Conservation (phyloP, 106 monocot genomes). For the Dioscorea zingiberensis region DNA sequence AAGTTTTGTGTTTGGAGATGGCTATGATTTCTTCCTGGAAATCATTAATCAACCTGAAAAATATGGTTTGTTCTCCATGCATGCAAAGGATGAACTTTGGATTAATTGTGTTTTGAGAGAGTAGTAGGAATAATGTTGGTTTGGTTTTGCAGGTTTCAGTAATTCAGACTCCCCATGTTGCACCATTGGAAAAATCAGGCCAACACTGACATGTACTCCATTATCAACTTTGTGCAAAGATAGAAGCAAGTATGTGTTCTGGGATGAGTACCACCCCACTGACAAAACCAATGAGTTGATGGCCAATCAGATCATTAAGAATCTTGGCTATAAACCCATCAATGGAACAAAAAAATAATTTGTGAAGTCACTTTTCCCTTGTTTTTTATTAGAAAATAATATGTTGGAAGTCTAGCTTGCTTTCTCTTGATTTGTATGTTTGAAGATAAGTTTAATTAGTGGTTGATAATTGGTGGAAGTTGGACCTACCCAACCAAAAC, state of each 20-base stretch:
- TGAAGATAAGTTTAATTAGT: too few relatives aligned
- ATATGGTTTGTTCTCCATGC: slow-evolving; percentile 35
- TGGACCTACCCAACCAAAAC: too few relatives aligned
- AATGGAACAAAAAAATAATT: slow-evolving; percentile 3
- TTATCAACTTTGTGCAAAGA: slow-evolving; percentile 73
- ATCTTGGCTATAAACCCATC: slow-evolving; percentile 38
- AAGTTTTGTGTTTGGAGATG: slow-evolving; percentile 63
- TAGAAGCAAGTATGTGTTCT: slow-evolving; percentile 88
- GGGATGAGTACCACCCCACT: slow-evolving; percentile 98
- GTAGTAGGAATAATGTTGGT: background rate
- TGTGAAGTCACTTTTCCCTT: too few relatives aligned
- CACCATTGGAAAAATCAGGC: slow-evolving; percentile 59
- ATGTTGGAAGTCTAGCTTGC: too few relatives aligned
- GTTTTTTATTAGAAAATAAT: too few relatives aligned
- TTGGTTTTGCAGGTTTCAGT: slow-evolving; percentile 53
- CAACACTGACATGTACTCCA: slow-evolving; percentile 82
- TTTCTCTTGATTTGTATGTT: too few relatives aligned
- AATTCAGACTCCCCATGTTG: slow-evolving; percentile 77
- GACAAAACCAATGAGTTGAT: slow-evolving; percentile 87
- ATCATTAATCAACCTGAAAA: slow-evolving; percentile 52
- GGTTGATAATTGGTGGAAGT: too few relatives aligned
- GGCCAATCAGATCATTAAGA: slow-evolving; percentile 48
- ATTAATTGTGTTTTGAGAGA: too few relatives aligned
- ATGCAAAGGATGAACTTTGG: too few relatives aligned
- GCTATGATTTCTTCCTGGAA: slow-evolving; percentile 69